Evolutionary conservation across 2,329 filamentous ascomycete species (phyloP), one percentile per base, ranked within the genome.

Genomic region (Epichloe bromicola): DNA sequence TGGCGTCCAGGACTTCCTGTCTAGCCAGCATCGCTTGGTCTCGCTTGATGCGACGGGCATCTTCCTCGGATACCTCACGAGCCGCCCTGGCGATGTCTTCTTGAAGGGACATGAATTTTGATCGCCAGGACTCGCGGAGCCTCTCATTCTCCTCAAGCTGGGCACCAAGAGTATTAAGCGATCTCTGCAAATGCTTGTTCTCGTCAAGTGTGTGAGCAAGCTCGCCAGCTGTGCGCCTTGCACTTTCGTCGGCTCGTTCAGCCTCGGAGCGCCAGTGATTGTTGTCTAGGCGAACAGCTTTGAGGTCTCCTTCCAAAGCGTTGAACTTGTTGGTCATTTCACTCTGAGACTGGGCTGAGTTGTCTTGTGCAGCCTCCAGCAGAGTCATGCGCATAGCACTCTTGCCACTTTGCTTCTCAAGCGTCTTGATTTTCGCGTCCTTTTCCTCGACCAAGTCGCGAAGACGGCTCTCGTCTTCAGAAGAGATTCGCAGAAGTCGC

Each of bases 81-180:
- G 87, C 83, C 46, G 88, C 86, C 51, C 74, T 74, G 34, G 82
- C 79, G 84, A 97, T 91, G 59, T 96, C 88, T 56, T 88, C 80
- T 67, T 97, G 90, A 39, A 98, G 73, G 53, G 82, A 82, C 59
- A 91, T 80, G 61, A 96, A 86, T 67, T 93, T 95, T 64, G 75
- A 74, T 57, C 88, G 84, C 79, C 94, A 90, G 54, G 77, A 82
- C 63, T 95, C 88, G 52, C 89, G 84, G 53, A 94, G 79, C 56
- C 85, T 82, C 61, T 90, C 82, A 61, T 88, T 91, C 69, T 95
- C 90, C 61, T 93, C 83, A 41, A 93, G 79, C 63, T 95, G 89
- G 44, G 78, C 78, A 55, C 83, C 81, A 51, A 95, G 74, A 20
- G 82, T 83, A 54, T 83, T 80, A 52, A 95, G 80, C 33, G 83